Conservation (phyloP, 2,329 filamentous ascomycete species). For the Xylariaceae sp. region DNA sequence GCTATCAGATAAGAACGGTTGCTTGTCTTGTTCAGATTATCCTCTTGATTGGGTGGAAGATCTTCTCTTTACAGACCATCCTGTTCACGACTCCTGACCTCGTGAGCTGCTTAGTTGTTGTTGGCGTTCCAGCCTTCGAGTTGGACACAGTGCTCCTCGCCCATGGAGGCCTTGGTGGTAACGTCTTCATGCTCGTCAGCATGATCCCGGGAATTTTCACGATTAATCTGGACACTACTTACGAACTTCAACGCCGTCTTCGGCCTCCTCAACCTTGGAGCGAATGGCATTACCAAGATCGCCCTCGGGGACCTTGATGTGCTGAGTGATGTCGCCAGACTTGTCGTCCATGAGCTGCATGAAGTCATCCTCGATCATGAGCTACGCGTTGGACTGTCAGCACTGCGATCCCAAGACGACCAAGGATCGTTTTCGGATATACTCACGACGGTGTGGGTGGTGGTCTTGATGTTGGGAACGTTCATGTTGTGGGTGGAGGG, state of each 20-base stretch:
- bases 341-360: constrained; percentile 88
- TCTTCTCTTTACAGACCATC: neutral
- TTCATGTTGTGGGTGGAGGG: constrained; percentile 98
- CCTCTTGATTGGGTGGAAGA: neutral
- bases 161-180: constrained; percentile 91
- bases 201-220: constrained; percentile 19
- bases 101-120: neutral
- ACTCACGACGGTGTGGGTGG: constrained; percentile 64
- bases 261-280: constrained; percentile 77
- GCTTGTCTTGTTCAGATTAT: neutral
- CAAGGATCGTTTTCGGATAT: neutral
- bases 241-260: constrained; percentile 66
- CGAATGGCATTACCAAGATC: constrained; percentile 86
- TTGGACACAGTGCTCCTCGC: constrained; percentile 87
- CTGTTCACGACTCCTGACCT: neutral
- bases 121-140: constrained; percentile 59
- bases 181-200: constrained; percentile 57
- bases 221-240: neutral
- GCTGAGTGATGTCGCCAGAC: constrained; percentile 78
- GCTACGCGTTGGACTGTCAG: constrained; percentile 44
- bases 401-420: neutral
- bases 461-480: constrained; percentile 96
- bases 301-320: constrained; percentile 88
- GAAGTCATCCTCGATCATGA: constrained; percentile 91
- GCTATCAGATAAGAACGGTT: neutral